These are phyloP conservation scores for Rhizopus delemar DNA, from an alignment of 371 early-diverging fungal genomes.

Conservation along the genomic window DNA sequence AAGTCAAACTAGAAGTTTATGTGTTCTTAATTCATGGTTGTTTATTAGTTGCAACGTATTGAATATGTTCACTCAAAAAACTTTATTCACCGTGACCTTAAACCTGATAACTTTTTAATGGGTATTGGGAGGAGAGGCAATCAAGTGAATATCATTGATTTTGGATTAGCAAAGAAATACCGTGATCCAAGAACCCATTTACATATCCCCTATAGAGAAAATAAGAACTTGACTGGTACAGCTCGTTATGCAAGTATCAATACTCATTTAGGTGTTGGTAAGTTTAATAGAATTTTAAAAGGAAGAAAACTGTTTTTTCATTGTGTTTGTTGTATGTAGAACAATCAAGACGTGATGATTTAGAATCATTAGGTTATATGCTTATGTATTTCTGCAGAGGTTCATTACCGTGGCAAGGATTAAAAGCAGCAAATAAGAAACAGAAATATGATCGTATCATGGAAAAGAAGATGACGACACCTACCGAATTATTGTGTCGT, in stretches of 20 bases:
- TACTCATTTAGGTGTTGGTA: constrained; percentile 97
- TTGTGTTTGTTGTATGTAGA: constrained; percentile 52
- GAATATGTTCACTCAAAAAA: constrained; percentile 95
- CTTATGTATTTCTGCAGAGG: constrained; percentile 99
- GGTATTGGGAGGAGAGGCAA: constrained; percentile 93
- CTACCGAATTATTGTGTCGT: constrained; percentile 94
- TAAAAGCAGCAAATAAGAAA: constrained; percentile 97
- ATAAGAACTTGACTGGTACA: constrained; percentile 99
- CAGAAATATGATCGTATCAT: constrained; percentile 99
- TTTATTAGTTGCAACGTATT: constrained; percentile 65
- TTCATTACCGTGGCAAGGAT: constrained; percentile 99
- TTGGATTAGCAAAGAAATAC: constrained; percentile 99
- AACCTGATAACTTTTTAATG: constrained; percentile 99
- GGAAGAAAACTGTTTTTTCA: not conserved
- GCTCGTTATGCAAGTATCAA: constrained; percentile 99
- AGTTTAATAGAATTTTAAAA: constrained; percentile 12
- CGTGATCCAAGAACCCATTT: constrained; percentile 95
- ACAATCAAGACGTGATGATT: constrained; percentile 99
- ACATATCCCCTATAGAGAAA: constrained; percentile 97
- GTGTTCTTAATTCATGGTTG: constrained; percentile 52
- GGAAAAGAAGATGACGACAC: constrained; percentile 99
- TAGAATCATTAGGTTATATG: constrained; percentile 98
- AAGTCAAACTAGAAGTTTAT: not conserved
- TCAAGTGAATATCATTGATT: constrained; percentile 98
- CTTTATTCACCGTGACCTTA: constrained; percentile 81